Evolutionary conservation across 352 stramenopile species (phyloP), one percentile per base, ranked within the genome.

Genomic region (Paralagenidium karlingii): DNA sequence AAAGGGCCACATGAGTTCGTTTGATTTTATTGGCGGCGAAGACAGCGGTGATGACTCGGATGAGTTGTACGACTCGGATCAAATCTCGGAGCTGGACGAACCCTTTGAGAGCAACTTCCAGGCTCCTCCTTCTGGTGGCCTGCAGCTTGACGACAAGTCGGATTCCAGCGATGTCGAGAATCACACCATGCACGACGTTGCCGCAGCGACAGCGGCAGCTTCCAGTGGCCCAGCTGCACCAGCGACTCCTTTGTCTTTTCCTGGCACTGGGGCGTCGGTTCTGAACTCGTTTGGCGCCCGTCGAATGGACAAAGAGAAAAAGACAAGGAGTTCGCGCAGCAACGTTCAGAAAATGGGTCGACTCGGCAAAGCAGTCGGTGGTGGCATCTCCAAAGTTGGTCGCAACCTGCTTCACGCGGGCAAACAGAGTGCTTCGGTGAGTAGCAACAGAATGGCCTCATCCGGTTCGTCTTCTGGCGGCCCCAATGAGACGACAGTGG

Each of bases 11-110:
- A 68, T 77, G 34, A 66, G 58, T 16, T 83, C 68, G n/a, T 90
- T 88, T 28, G 77, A 87, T 36, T 88, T 87, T 24, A 67, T 90
- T 27, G 74, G 74, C 4, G 77, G 77, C 6, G 76, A 84, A 63
- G 70, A 90, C 40, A 90, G 77, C 36, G 71, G 77, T 0, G 73
- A 90, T 27, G 67, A 81, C 36, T 86, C 71, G 13, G 71, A 85
- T 40, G 71, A 76, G 8, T 38, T 73, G 0, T 84, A 87, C 45
- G 74, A 84, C 34, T 87, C 70, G 5, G 63, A 77, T 24, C 62
- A 84, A 31, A 63, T 87, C 15, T 78, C 67, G 0, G 74, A 81
- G 38, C 70, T 82, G 64, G 73, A 83, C 12, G 60, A 79, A 31
- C 73, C 68, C 7, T 36, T 36, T 16, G 30, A 36, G 7, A 36